Evolutionary conservation across 768 basidiomycete genomes (phyloP).

Genomic region (Lepiota subincarnata): DNA sequence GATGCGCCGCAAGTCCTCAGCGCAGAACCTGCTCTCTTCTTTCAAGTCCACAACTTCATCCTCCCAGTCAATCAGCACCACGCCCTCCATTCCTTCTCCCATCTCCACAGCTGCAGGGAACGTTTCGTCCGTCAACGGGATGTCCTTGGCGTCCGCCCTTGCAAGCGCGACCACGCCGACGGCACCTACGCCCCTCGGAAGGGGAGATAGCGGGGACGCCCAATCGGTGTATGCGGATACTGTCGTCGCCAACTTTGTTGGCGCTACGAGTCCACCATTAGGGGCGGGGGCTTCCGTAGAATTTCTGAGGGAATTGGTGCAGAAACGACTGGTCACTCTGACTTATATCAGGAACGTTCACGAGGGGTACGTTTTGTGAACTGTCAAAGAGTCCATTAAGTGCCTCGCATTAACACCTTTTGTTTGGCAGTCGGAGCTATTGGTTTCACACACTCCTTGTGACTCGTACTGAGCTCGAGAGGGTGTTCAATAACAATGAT

Average conservation of each 20-base stretch:
- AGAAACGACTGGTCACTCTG: conserved; percentile 81
- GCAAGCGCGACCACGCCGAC: conserved; percentile 39
- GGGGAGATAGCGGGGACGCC: conserved; percentile 62
- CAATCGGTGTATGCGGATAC: conserved; percentile 59
- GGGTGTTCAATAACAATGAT: conserved; percentile 63
- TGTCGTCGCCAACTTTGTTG: conserved; percentile 28
- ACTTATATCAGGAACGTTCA: conserved; percentile 84
- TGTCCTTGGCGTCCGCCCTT: conserved; percentile 31
- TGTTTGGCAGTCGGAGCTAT: conserved; percentile 56
- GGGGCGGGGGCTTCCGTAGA: conserved; percentile 71
- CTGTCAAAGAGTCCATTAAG: not conserved
- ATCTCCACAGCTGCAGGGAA: conserved; percentile 27
- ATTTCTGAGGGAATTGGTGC: conserved; percentile 72
- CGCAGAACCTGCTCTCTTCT: conserved; percentile 75
- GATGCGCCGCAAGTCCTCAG: conserved; percentile 84
- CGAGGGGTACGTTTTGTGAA: conserved; percentile 61
- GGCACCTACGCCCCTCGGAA: conserved; percentile 33
- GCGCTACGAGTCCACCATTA: conserved; percentile 41
- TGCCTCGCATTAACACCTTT: conserved; percentile 9
- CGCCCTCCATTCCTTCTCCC: conserved; percentile 27
- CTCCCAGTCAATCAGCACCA: conserved; percentile 26
- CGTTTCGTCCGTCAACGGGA: conserved; percentile 21
- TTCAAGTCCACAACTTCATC: conserved; percentile 48
- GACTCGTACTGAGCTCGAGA: conserved; percentile 68
- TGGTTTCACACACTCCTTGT: conserved; percentile 90